Percentiles rank a stretch among this genome's conserved stretches.
Evolutionary conservation across 371 early-diverging fungal genomes (phyloP).

Genomic region (Lichtheimia ramosa): DNA sequence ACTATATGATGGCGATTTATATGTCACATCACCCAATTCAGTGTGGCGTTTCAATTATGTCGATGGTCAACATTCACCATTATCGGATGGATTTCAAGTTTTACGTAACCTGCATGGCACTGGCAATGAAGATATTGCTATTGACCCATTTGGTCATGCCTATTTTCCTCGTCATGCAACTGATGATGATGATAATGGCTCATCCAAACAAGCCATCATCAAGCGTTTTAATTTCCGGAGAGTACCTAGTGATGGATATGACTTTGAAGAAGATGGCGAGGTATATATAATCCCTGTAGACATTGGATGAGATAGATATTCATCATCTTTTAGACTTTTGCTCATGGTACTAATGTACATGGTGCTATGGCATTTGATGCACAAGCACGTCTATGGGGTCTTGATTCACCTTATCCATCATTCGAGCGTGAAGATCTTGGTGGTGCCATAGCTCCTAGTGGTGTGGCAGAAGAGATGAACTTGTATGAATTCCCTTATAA

Average conservation of each 20-base stretch:
- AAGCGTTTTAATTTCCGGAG: slow-evolving; percentile 40
- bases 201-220: slow-evolving; percentile 29
- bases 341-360: slow-evolving; percentile 34
- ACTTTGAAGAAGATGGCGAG: slow-evolving; percentile 38
- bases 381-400: slow-evolving; percentile 46
- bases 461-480: slow-evolving; percentile 44
- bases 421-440: slow-evolving; percentile 21
- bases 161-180: slow-evolving; percentile 31
- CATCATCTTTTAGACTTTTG: slow-evolving; percentile 16
- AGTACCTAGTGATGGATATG: slow-evolving; percentile 35
- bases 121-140: slow-evolving; percentile 25
- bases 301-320: background rate
- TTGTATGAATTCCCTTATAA: slow-evolving; percentile 27
- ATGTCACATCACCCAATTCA: slow-evolving; percentile 30
- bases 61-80: slow-evolving; percentile 42
- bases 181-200: slow-evolving; percentile 1
- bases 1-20: slow-evolving; percentile 24
- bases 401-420: slow-evolving; percentile 25
- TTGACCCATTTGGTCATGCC: slow-evolving; percentile 40
- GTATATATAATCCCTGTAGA: background rate
- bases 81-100: slow-evolving; percentile 23
- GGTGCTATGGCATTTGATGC: slow-evolving; percentile 45
- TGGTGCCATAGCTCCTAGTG: slow-evolving; percentile 17
- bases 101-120: slow-evolving; percentile 25
- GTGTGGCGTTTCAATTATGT: slow-evolving; percentile 39